A percentile compares a stretch with the other conserved stretches of the same genome.
Conservation (phyloP, 345 rosid genomes). For the Hibiscus tridactylites region DNA sequence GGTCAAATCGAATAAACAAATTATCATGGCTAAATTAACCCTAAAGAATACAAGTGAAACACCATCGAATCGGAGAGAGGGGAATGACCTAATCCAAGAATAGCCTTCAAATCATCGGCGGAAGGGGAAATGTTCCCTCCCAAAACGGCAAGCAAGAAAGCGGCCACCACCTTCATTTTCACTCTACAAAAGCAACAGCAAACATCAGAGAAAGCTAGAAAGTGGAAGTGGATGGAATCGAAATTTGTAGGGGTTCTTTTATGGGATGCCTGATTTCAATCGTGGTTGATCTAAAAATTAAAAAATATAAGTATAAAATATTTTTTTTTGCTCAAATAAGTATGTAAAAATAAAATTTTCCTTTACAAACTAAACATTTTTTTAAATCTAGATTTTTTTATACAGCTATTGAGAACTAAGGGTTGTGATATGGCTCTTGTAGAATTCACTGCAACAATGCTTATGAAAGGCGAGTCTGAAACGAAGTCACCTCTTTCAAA, state of each 20-base stretch:
- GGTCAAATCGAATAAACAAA: background rate
- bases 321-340: too few species aligned
- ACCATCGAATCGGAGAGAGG: background rate
- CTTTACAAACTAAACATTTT: too few species aligned
- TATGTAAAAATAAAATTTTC: too few species aligned
- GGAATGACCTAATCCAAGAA: conserved; percentile 10
- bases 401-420: conserved; percentile 51
- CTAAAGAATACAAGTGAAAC: background rate
- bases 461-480: conserved; percentile 22
- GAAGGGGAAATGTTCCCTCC: conserved; percentile 59
- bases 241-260: too few species aligned
- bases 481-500: conserved; percentile 31
- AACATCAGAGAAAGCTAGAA: background rate
- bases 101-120: conserved; percentile 37
- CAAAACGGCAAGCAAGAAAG: conserved; percentile 59
- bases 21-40: background rate
- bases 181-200: background rate
- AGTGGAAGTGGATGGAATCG: too few species aligned
- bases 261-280: too few species aligned
- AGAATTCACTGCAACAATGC: conserved; percentile 51
- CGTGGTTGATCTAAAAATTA: too few species aligned
- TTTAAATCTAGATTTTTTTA: conserved; percentile 1
- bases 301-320: too few species aligned
- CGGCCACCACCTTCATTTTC: conserved; percentile 68
- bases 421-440: conserved; percentile 63